Percentiles rank a stretch among this genome's conserved stretches.
These are phyloP conservation scores for Mortierella sp. DNA, from an alignment of 371 early-diverging fungal species.

Conservation along the genomic window DNA sequence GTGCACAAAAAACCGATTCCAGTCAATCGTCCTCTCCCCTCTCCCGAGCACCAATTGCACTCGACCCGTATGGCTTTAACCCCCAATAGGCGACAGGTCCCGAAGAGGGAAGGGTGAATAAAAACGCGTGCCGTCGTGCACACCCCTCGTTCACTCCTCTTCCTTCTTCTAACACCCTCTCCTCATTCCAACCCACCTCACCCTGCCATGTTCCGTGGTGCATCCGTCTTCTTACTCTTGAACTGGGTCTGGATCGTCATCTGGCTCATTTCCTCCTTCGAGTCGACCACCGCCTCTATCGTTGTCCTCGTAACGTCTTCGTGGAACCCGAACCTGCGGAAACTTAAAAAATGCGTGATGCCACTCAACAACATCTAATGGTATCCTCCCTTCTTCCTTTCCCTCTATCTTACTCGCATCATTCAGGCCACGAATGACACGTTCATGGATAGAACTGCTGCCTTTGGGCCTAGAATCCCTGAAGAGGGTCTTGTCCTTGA, in stretches of 20 bases:
- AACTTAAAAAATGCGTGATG: background rate
- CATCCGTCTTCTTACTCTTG: conserved; percentile 41
- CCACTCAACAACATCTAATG: background rate
- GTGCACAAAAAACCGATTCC: too few relatives aligned
- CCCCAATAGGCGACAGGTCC: too few relatives aligned
- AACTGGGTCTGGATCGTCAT: conserved; percentile 34
- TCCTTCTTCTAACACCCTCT: too few relatives aligned
- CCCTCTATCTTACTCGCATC: background rate
- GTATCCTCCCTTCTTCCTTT: background rate
- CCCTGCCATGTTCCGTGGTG: conserved; percentile 24
- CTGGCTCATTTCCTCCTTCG: conserved; percentile 33
- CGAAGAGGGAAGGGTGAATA: too few relatives aligned
- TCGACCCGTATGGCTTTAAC: too few relatives aligned
- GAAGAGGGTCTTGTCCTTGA: conserved; percentile 64
- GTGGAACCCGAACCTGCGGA: background rate
- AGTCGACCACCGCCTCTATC: conserved; percentile 43
- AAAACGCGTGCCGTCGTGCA: too few relatives aligned
- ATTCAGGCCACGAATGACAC: conserved; percentile 64
- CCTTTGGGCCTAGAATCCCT: conserved; percentile 72
- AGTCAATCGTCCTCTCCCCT: too few relatives aligned
- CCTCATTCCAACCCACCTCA: conserved; percentile 1
- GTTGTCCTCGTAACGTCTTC: conserved; percentile 44
- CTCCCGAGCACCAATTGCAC: too few relatives aligned
- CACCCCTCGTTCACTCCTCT: too few relatives aligned
- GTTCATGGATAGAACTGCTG: conserved; percentile 66